A percentile compares a stretch with the other conserved stretches of the same genome.
Evolutionary conservation across 352 stramenopile genomes (phyloP).

Genomic region (Pythium plurisporium): DNA sequence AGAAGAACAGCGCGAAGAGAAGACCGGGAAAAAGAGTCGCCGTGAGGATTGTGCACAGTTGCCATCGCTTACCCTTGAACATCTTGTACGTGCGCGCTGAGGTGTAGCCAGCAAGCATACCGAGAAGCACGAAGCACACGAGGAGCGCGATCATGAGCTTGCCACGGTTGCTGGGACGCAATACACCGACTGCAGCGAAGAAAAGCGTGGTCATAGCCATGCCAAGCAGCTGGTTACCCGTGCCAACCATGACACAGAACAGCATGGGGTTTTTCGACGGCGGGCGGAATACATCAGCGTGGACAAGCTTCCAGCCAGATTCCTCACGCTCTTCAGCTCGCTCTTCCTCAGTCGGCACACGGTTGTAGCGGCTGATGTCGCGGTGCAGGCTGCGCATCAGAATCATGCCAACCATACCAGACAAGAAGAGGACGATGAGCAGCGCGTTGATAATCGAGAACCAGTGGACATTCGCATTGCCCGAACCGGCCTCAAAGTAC

Average conservation of each 20-base stretch:
- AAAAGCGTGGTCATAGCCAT: slow-evolving; percentile 96
- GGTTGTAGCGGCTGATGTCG: slow-evolving; percentile 98
- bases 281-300: slow-evolving; percentile 98
- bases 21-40: slow-evolving; percentile 97
- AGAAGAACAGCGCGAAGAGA: slow-evolving; percentile 95
- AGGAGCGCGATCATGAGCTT: slow-evolving; percentile 97
- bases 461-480: slow-evolving; percentile 97
- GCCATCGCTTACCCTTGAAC: slow-evolving; percentile 99
- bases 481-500: slow-evolving; percentile 92
- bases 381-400: slow-evolving; percentile 97
- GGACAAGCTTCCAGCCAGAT: slow-evolving; percentile 99
- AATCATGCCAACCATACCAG: slow-evolving; percentile 99
- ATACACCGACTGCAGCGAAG: slow-evolving; percentile 95
- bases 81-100: slow-evolving; percentile 98
- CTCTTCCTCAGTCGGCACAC: slow-evolving; percentile 93
- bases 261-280: slow-evolving; percentile 95
- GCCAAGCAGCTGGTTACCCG: slow-evolving; percentile 95
- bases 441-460: slow-evolving; percentile 99
- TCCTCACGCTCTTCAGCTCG: slow-evolving; percentile 97
- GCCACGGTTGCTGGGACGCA: slow-evolving; percentile 96
- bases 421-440: slow-evolving; percentile 99
- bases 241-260: slow-evolving; percentile 96
- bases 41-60: slow-evolving; percentile 94
- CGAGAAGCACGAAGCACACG: slow-evolving; percentile 97
- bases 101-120: slow-evolving; percentile 94